These are phyloP conservation scores for Cyclotella choctawhatcheeana DNA, from an alignment of 108 stramenopile species.

Conservation along the genomic window DNA sequence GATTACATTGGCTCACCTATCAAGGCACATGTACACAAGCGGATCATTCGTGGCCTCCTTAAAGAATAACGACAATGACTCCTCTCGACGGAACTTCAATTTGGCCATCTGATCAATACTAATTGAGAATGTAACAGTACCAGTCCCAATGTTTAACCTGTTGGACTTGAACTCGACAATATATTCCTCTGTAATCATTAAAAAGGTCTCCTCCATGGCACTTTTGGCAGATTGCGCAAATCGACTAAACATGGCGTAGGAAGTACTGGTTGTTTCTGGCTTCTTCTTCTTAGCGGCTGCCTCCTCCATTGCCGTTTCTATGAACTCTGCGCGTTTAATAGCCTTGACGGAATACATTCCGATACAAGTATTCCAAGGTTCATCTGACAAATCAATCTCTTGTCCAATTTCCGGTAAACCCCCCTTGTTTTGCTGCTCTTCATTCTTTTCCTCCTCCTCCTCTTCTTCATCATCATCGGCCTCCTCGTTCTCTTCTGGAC, in stretches of 20 bases:
- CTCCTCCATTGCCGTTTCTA: slow-evolving; percentile 67
- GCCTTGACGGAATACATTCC: slow-evolving; percentile 89
- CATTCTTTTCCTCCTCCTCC: slow-evolving; percentile 23
- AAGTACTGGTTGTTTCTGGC: neutral
- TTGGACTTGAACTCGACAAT: slow-evolving; percentile 84
- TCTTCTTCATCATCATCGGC: slow-evolving; percentile 17
- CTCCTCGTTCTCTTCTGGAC: neutral
- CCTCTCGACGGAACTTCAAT: slow-evolving; percentile 85
- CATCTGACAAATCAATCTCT: slow-evolving; percentile 83
- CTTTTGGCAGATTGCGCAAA: slow-evolving; percentile 83
- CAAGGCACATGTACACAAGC: slow-evolving; percentile 90
- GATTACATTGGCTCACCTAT: no score
- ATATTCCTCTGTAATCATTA: slow-evolving; percentile 86
- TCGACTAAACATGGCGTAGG: slow-evolving; percentile 67
- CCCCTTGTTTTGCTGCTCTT: no score
- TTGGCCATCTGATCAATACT: slow-evolving; percentile 82
- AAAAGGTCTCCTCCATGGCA: slow-evolving; percentile 86
- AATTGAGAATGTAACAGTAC: slow-evolving; percentile 77
- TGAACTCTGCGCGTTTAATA: slow-evolving; percentile 79
- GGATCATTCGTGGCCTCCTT: slow-evolving; percentile 88
- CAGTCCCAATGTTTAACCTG: slow-evolving; percentile 78
- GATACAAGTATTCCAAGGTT: slow-evolving; percentile 83
- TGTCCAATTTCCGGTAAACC: slow-evolving; percentile 75
- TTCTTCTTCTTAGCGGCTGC: slow-evolving; percentile 35
- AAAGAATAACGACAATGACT: slow-evolving; percentile 88